A percentile compares a stretch with the other conserved stretches of the same genome.
phyloP scores from a whole-genome alignment of 441 rosid species.

The Pelargonium australe region DNA sequence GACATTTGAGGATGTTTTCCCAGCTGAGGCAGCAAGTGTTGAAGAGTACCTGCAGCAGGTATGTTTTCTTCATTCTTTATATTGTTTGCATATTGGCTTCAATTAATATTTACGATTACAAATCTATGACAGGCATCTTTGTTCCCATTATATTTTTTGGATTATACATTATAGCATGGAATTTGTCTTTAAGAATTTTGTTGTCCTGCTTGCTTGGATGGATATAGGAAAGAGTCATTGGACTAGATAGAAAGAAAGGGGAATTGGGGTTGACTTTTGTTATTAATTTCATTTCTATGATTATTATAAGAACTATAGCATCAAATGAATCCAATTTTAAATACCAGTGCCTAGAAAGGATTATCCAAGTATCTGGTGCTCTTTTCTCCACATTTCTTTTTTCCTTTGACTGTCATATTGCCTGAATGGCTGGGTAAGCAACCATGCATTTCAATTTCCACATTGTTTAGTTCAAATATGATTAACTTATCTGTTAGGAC shows the following conservation, averaged over 20 bases:
- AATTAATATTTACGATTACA: background rate
- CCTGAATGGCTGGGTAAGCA: background rate
- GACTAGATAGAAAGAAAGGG: too few species aligned
- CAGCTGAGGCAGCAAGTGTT: constrained; percentile 84
- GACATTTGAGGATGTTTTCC: constrained; percentile 93
- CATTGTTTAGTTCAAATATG: too few species aligned
- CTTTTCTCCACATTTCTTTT: background rate
- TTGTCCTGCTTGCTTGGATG: background rate
- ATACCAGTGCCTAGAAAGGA: background rate
- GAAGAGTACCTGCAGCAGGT: constrained; percentile 98
- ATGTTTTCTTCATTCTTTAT: constrained; percentile 12
- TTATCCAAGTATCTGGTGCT: too few species aligned
- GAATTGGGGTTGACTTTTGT: too few species aligned
- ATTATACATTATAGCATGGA: background rate
- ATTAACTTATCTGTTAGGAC: too few species aligned
- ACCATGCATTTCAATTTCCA: background rate
- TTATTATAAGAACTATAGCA: background rate
- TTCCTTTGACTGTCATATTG: background rate
- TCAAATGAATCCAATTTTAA: background rate
- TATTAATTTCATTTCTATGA: too few species aligned
- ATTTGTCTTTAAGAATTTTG: too few species aligned
- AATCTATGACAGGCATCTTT: background rate
- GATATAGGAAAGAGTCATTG: background rate
- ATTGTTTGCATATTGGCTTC: background rate
- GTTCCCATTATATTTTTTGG: background rate